A percentile compares a stretch with the other conserved stretches of the same genome.
These are phyloP conservation scores for Trypanosoma boissoni DNA, from an alignment of 208 protist genomes.

Conservation along the genomic window DNA sequence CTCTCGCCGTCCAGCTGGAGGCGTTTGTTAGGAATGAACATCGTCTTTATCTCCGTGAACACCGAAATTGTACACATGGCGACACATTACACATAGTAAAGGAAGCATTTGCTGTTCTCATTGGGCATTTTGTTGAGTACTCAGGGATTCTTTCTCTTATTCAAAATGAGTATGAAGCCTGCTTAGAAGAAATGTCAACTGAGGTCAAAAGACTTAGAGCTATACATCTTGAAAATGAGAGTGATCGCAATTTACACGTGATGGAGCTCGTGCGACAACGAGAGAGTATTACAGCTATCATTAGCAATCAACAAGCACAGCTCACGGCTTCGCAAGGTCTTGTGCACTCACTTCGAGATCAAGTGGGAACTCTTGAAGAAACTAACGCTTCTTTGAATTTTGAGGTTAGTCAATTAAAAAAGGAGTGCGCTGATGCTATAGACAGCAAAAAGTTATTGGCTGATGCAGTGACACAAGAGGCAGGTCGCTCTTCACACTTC, in stretches of 20 bases:
- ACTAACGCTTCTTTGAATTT: constrained; percentile 46
- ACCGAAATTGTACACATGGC: constrained; percentile 51
- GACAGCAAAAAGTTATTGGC: constrained; percentile 66
- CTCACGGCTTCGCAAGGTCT: constrained; percentile 64
- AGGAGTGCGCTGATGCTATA: constrained; percentile 56
- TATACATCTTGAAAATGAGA: constrained; percentile 68
- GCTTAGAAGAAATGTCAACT: constrained; percentile 44
- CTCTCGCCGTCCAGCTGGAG: constrained; percentile 79
- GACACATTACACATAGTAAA: constrained; percentile 84
- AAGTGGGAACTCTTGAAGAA: constrained; percentile 66
- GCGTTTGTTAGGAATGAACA: constrained; percentile 81
- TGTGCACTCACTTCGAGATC: constrained; percentile 68
- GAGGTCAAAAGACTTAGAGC: constrained; percentile 49
- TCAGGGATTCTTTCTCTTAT: constrained; percentile 66
- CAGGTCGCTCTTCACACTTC: constrained; percentile 45
- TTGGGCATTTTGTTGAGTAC: constrained; percentile 86
- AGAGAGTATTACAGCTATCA: constrained; percentile 71
- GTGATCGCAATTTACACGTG: constrained; percentile 58
- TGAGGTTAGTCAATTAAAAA: constrained; percentile 48
- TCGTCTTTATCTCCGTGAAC: constrained; percentile 58
- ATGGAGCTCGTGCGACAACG: constrained; percentile 79
- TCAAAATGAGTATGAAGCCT: constrained; percentile 82
- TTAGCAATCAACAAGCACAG: constrained; percentile 86
- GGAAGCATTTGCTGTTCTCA: constrained; percentile 71
- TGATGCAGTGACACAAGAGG: constrained; percentile 72